phyloP scores from a whole-genome alignment of 768 basidiomycete genomes.

The Kwoniella shandongensis region DNA sequence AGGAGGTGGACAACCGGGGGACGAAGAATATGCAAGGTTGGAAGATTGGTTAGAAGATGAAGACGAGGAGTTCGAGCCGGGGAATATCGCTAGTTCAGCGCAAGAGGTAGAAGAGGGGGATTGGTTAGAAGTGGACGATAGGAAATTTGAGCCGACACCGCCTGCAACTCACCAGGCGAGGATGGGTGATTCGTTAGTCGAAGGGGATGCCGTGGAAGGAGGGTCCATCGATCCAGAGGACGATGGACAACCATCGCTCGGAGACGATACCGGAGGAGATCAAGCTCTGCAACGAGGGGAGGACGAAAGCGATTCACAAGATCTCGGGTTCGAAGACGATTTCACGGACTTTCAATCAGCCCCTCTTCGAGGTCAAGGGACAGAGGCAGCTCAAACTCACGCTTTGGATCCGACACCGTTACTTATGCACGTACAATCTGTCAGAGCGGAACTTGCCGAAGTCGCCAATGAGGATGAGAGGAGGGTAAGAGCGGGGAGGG shows the following conservation, averaged over 20 bases:
- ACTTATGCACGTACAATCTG: slow-evolving; percentile 39
- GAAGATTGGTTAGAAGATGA: slow-evolving; percentile 46
- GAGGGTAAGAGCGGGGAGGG: slow-evolving; percentile 34
- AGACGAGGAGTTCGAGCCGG: slow-evolving; percentile 7
- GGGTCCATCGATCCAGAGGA: background rate
- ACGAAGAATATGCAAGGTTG: slow-evolving; percentile 40
- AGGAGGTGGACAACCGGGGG: slow-evolving; percentile 13
- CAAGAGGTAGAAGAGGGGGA: slow-evolving; percentile 2
- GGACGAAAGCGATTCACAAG: too few species aligned
- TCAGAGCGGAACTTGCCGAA: slow-evolving; percentile 36
- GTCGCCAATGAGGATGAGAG: slow-evolving; percentile 39
- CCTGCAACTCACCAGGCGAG: slow-evolving; percentile 7
- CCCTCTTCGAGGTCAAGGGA: slow-evolving; percentile 1
- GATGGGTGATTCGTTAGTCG: background rate
- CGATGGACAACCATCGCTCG: slow-evolving; percentile 1
- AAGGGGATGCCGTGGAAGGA: background rate
- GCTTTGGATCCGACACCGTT: slow-evolving; percentile 45
- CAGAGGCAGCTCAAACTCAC: background rate
- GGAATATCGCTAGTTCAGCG: background rate
- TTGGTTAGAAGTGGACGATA: slow-evolving; percentile 20
- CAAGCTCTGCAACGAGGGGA: too few species aligned
- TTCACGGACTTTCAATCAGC: slow-evolving; percentile 38
- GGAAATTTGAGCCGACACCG: slow-evolving; percentile 13
- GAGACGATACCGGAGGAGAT: too few species aligned
- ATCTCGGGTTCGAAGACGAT: slow-evolving; percentile 42